A percentile compares a stretch with the other conserved stretches of the same genome.
Evolutionary conservation across 257 asterid species (phyloP).

Genomic region (Coffea eugenioides): DNA sequence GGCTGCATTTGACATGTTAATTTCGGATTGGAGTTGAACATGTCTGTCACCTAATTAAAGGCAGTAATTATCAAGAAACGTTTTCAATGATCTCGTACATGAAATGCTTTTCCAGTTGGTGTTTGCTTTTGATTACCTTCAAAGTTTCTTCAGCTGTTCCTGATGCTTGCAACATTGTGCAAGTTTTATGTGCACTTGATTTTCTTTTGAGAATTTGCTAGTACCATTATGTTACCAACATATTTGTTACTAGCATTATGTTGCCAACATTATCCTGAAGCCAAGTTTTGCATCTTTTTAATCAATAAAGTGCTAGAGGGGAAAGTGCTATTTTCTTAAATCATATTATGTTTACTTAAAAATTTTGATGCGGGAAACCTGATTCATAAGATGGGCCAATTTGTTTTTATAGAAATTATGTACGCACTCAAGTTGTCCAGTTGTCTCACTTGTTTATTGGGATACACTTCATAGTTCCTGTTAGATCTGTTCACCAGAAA

Average conservation of each 20-base stretch:
- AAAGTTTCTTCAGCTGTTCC: background rate
- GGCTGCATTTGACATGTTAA: background rate
- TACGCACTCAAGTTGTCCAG: background rate
- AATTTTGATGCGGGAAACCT: background rate
- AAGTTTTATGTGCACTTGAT: background rate
- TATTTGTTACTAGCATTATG: no score
- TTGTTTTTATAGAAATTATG: background rate
- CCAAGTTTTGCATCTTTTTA: background rate
- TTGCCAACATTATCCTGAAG: background rate
- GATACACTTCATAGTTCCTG: background rate
- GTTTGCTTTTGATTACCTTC: background rate
- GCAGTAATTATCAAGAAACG: background rate
- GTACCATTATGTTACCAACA: no score
- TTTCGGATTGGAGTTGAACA: background rate
- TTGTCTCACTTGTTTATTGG: background rate
- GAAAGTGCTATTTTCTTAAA: no score
- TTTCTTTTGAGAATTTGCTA: no score
- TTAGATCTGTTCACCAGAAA: background rate
- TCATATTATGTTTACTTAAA: no score
- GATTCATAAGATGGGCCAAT: background rate
- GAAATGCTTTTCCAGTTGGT: background rate
- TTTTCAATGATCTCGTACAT: background rate
- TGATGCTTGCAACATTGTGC: background rate
- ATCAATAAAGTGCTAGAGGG: background rate
- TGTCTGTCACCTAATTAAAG: background rate